Evolutionary conservation across 805 yeast genomes (phyloP).

Genomic region (Vanderwaltozyma polyspora): DNA sequence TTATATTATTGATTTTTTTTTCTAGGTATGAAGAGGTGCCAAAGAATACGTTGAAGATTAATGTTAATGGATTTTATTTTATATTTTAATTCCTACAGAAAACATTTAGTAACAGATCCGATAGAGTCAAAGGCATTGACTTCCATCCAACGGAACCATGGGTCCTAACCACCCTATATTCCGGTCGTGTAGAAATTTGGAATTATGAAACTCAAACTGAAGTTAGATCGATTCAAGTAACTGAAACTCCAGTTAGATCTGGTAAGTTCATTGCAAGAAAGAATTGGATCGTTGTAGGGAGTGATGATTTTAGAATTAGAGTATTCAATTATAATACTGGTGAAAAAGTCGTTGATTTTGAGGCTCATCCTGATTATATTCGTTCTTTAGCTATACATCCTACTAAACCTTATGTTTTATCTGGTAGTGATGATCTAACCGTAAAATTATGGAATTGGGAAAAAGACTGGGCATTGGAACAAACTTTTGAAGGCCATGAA

Average conservation of each 20-base stretch:
- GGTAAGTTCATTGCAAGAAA: slow-evolving; percentile 92
- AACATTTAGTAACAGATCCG: slow-evolving; percentile 82
- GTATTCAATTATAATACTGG: slow-evolving; percentile 93
- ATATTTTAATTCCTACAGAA: too few species aligned
- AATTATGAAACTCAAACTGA: slow-evolving; percentile 73
- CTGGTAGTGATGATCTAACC: slow-evolving; percentile 86
- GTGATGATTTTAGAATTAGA: slow-evolving; percentile 90
- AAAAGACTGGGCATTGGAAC: slow-evolving; percentile 79
- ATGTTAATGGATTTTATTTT: too few species aligned
- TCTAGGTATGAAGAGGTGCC: too few species aligned
- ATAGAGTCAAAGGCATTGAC: slow-evolving; percentile 95
- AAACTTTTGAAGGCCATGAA: slow-evolving; percentile 87
- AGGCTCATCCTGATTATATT: slow-evolving; percentile 96
- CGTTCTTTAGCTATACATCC: slow-evolving; percentile 93
- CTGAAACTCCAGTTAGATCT: slow-evolving; percentile 93
- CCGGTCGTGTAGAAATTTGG: slow-evolving; percentile 82
- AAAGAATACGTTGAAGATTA: too few species aligned
- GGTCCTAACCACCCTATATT: slow-evolving; percentile 83
- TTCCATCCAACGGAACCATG: slow-evolving; percentile 98
- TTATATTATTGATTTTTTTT: too few species aligned
- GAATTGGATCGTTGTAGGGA: slow-evolving; percentile 93
- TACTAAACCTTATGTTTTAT: slow-evolving; percentile 74
- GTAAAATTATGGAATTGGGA: slow-evolving; percentile 98
- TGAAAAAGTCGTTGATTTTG: slow-evolving; percentile 88
- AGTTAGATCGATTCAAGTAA: slow-evolving; percentile 83